phyloP scores from a whole-genome alignment of 1,284 basidiomycete species.

The Cutaneotrichosporon mucoides region DNA sequence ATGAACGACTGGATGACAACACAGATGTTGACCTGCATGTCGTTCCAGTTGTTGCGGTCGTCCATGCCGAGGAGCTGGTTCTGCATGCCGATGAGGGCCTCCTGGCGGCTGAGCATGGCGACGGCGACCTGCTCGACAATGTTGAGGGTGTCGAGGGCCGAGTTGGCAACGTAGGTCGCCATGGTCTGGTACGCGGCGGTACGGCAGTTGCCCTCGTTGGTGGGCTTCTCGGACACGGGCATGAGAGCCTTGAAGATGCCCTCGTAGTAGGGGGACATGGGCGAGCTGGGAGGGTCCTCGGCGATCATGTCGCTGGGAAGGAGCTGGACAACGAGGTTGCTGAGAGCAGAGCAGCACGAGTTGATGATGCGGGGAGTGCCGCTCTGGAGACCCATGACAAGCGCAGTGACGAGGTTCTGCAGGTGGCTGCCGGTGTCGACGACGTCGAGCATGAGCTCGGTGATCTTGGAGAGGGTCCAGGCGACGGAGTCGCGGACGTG shows the following conservation, averaged over 20 bases:
- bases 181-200: conserved; percentile 97
- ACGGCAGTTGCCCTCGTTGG: conserved; percentile 88
- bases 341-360: conserved; percentile 95
- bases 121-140: conserved; percentile 80
- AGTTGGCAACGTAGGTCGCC: conserved; percentile 75
- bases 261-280: conserved; percentile 86
- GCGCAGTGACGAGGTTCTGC: conserved; percentile 73
- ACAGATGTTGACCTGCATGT: conserved; percentile 94
- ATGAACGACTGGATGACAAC: conserved; percentile 80
- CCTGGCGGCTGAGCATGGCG: conserved; percentile 80
- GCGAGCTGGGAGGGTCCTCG: conserved; percentile 54
- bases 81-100: conserved; percentile 77
- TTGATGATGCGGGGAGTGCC: conserved; percentile 71
- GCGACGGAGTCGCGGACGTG: conserved; percentile 97
- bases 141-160: conserved; percentile 72
- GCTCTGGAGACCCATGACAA: conserved; percentile 77
- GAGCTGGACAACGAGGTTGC: conserved; percentile 87
- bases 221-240: conserved; percentile 71
- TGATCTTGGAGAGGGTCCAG: conserved; percentile 95
- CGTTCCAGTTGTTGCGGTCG: conserved; percentile 98
- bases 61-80: conserved; percentile 93
- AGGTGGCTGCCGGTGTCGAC: conserved; percentile 90
- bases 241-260: conserved; percentile 77
- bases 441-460: conserved; percentile 78
- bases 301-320: conserved; percentile 54